These are phyloP conservation scores for Nadsonia fulvescens DNA, from an alignment of 805 yeast species.

Conservation along the genomic window DNA sequence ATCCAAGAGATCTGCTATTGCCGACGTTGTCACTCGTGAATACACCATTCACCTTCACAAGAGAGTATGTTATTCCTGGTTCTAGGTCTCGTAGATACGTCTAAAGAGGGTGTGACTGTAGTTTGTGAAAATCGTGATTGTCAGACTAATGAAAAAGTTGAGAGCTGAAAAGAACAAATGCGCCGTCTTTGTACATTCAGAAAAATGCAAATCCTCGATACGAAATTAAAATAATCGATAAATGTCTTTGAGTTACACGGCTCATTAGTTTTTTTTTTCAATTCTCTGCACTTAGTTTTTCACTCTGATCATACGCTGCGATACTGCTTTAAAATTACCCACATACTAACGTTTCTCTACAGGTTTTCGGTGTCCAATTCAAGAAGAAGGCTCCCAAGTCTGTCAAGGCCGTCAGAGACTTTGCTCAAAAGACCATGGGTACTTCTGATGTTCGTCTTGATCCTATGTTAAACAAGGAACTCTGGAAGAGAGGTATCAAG, in stretches of 20 bases:
- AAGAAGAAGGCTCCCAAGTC: slow-evolving; percentile 99
- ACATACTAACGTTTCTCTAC: background rate
- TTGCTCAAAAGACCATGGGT: slow-evolving; percentile 98
- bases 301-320: too few relatives aligned
- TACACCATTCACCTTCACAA: slow-evolving; percentile 99
- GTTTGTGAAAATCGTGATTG: slow-evolving; percentile 1
- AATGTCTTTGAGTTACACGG: too few relatives aligned
- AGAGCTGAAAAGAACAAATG: too few relatives aligned
- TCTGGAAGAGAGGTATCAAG: slow-evolving; percentile 99
- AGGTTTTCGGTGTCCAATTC: slow-evolving; percentile 97
- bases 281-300: too few relatives aligned
- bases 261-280: too few relatives aligned
- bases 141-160: too few relatives aligned
- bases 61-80: slow-evolving; percentile 53
- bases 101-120: background rate
- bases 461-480: slow-evolving; percentile 93
- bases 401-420: slow-evolving; percentile 97
- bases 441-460: slow-evolving; percentile 97
- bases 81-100: background rate
- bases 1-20: slow-evolving; percentile 84
- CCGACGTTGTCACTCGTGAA: slow-evolving; percentile 99
- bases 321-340: too few relatives aligned
- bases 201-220: too few relatives aligned
- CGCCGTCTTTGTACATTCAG: too few relatives aligned
- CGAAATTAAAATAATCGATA: too few relatives aligned